phyloP scores from a whole-genome alignment of 768 basidiomycete species.

The Boletus subcaerulescens region DNA sequence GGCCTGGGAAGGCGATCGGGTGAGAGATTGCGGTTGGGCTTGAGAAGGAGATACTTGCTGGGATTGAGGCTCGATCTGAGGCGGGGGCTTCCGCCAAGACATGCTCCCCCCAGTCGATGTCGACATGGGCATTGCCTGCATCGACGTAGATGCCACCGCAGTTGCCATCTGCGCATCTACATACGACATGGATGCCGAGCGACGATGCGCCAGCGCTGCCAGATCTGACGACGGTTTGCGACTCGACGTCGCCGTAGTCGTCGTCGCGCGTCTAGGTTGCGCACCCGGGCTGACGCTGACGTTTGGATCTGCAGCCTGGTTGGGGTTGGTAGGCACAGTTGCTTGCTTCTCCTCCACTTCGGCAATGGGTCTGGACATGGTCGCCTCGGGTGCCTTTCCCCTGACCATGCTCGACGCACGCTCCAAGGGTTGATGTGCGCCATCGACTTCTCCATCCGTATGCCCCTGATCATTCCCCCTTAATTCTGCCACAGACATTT shows the following conservation, averaged over 20 bases:
- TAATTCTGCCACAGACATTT: conserved; percentile 24
- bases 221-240: neutral
- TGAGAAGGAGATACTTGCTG: no score
- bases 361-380: neutral
- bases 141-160: neutral
- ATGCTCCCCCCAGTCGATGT: neutral
- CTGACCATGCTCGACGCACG: neutral
- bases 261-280: conserved; percentile 4
- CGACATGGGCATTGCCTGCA: neutral
- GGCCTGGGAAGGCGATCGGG: neutral
- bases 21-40: neutral
- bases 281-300: neutral
- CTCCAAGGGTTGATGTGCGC: neutral
- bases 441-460: conserved; percentile 25
- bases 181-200: conserved; percentile 17
- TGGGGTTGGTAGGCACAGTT: neutral
- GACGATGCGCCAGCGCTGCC: neutral
- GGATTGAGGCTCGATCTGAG: neutral
- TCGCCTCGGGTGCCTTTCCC: neutral
- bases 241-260: neutral
- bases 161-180: neutral
- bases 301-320: neutral
- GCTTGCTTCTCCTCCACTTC: neutral
- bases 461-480: conserved; percentile 27
- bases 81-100: conserved; percentile 13